Evolutionary conservation across 768 basidiomycete genomes (phyloP).

Genomic region (Hysterangium stoloniferum): DNA sequence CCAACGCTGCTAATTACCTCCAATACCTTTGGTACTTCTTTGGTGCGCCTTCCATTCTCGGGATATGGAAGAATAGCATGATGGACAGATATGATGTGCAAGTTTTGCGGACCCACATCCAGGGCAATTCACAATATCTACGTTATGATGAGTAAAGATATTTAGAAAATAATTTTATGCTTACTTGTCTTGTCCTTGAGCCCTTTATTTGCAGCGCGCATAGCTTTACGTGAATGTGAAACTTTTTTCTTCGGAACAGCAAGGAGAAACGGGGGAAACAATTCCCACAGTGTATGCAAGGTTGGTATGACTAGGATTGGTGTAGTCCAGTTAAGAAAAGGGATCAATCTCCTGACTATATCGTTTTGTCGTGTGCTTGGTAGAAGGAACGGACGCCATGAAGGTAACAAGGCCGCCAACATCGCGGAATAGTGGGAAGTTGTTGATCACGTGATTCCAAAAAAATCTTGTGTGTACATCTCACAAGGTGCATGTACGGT

Average conservation of each 20-base stretch:
- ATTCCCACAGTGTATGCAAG: slow-evolving; percentile 49
- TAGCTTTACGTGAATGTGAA: slow-evolving; percentile 90
- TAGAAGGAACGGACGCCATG: not conserved
- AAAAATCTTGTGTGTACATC: too few species aligned
- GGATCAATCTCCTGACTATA: not conserved
- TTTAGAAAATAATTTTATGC: slow-evolving; percentile 19
- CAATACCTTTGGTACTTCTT: slow-evolving; percentile 3
- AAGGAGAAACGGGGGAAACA: slow-evolving; percentile 81
- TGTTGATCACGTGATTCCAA: too few species aligned
- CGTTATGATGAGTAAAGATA: slow-evolving; percentile 12
- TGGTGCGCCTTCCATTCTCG: slow-evolving; percentile 50
- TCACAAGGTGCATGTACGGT: slow-evolving; percentile 6
- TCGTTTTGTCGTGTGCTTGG: not conserved
- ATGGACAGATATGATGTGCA: slow-evolving; percentile 78
- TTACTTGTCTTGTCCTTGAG: slow-evolving; percentile 88
- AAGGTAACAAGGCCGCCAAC: not conserved
- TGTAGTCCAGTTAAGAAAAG: slow-evolving; percentile 21
- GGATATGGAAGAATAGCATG: slow-evolving; percentile 67
- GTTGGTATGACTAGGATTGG: slow-evolving; percentile 30
- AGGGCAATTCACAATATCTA: slow-evolving; percentile 89
- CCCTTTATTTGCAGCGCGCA: slow-evolving; percentile 91
- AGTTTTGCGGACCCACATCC: slow-evolving; percentile 85
- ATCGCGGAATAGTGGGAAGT: too few species aligned
- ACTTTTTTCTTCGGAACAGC: slow-evolving; percentile 93
- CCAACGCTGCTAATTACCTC: too few species aligned